Conservation (phyloP, 1,284 basidiomycete genomes). For the Earliella scabrosa region DNA sequence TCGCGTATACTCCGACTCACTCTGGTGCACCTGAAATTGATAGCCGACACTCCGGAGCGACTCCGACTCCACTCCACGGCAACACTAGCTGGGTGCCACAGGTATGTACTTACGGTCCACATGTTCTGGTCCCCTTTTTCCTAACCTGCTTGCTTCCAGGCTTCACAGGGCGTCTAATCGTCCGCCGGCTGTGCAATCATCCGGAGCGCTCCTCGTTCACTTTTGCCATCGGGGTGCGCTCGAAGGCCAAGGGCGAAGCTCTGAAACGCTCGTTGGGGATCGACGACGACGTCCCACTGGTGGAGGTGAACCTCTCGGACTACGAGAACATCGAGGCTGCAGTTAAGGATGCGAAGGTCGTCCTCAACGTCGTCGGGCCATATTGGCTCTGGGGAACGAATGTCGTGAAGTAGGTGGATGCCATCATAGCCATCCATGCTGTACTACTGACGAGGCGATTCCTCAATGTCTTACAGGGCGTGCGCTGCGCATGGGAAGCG, state of each 20-base stretch:
- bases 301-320: conserved; percentile 58
- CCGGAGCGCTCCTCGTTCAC: conserved; percentile 61
- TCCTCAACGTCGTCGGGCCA: conserved; percentile 74
- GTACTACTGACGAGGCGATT: no score
- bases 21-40: no score
- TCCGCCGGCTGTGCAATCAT: conserved; percentile 62
- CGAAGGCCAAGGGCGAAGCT: conserved; percentile 53
- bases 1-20: no score
- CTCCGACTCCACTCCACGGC: no score
- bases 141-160: no score
- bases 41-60: no score
- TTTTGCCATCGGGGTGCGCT: conserved; percentile 65
- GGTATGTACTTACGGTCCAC: no score
- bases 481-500: conserved; percentile 57
- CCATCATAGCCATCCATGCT: no score
- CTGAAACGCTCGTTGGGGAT: conserved; percentile 48
- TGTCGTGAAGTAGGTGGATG: conserved; percentile 59
- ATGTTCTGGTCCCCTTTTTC: no score
- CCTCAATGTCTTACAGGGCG: conserved; percentile 36
- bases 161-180: conserved; percentile 68
- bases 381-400: conserved; percentile 67
- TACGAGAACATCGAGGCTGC: conserved; percentile 51
- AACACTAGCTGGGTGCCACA: no score
- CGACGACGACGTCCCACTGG: conserved; percentile 44
- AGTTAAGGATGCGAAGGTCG: conserved; percentile 58